A percentile compares a stretch with the other conserved stretches of the same genome.
Conservation (phyloP, 306 rosid species). For the Astragalus membranaceus region DNA sequence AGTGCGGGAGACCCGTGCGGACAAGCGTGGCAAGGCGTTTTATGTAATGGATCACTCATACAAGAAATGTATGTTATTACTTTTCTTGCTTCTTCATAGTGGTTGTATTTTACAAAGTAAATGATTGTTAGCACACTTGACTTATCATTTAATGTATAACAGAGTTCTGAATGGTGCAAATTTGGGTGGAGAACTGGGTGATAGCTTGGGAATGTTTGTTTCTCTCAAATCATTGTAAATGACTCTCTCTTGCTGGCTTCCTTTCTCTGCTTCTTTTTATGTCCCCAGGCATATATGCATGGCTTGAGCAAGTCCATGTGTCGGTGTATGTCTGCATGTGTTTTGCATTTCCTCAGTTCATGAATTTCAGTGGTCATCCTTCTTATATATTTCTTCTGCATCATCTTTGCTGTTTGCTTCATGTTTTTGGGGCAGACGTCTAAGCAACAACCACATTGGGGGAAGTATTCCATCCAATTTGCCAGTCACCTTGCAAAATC, state of each 20-base stretch:
- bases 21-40: conserved; percentile 88
- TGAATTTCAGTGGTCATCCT: not conserved
- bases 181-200: conserved; percentile 87
- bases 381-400: conserved; percentile 1
- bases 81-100: not conserved
- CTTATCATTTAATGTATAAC: conserved; percentile 27
- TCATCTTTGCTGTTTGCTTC: conserved; percentile 15
- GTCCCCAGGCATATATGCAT: not conserved
- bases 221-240: conserved; percentile 65
- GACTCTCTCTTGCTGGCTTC: conserved; percentile 5
- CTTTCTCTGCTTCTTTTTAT: conserved; percentile 3
- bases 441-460: conserved; percentile 87
- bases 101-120: not conserved
- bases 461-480: conserved; percentile 79
- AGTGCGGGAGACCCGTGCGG: conserved; percentile 91
- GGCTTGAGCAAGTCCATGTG: not conserved
- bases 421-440: conserved; percentile 49
- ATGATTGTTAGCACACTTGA: not conserved
- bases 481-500: conserved; percentile 62
- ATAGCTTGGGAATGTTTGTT: conserved; percentile 54
- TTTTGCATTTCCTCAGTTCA: conserved; percentile 1
- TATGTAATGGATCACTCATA: conserved; percentile 55
- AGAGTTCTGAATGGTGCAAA: conserved; percentile 71
- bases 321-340: not conserved
- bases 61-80: conserved; percentile 50